Base-by-base conservation (phyloP, 2,329 filamentous ascomycete genomes). In the Tolypocladium album region DNA sequence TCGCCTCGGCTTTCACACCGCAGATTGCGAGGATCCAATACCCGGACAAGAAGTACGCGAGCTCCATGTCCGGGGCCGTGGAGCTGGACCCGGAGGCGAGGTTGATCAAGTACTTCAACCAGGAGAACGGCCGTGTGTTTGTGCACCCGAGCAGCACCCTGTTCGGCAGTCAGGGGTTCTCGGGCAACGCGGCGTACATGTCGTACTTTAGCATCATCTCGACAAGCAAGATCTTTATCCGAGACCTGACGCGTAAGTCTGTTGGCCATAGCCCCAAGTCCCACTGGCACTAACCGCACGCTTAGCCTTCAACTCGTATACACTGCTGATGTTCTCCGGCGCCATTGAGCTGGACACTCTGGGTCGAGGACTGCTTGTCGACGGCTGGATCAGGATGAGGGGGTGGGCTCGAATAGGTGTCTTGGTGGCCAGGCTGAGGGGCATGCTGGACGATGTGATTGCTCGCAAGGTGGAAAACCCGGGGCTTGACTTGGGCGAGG, bases 321-420 rank as follows among this genome's bases (percentile, higher is more conserved):
- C 88, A 0, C 78, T 97, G 40, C 83, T 99, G 34, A 81, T 99
- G 61, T 97, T 99, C 74, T 89, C 88, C 1, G 94, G 94, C 0
- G 80, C 85, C 2, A 91, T 97, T 57, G 84, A 86, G 61, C 84
- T 97, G 3, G 94, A 97, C 74, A 96, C 92, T 0, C 78, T 92
- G 52, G 93, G 93, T 7, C 81, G 92, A 27, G 94, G 94, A 0
- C 76, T 99, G 22, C 78, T 97, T 3, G 90, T 99, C 4, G 94
- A 97, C 74, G 92, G 90, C 58, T 97, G 93, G 94, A 78, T 97
- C 59, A 74, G 80, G 42, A 76, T 99, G 39, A 82, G 91, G 31
- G 94, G 94, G 0, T 99, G 94, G 94, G 93, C 94, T 1, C 84
- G 94, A 55, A 94, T 99, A 64, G 94, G 93, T 38, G 93, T 97